Evolutionary conservation across 2,329 filamentous ascomycete species (phyloP).

Genomic region (Periglandula ipomoeae): DNA sequence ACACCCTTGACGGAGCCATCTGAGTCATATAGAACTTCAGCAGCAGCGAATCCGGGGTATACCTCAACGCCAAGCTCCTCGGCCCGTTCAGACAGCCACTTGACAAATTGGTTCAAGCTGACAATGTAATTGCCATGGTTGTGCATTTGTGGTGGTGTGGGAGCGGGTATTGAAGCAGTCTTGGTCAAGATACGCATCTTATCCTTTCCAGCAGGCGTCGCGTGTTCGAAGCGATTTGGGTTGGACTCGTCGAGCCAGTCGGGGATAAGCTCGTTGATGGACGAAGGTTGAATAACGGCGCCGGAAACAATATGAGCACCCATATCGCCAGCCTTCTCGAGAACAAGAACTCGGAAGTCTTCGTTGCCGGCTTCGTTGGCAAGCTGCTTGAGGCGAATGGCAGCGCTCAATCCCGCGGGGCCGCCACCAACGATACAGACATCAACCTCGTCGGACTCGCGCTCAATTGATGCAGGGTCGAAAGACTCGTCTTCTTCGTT

Average conservation of each 20-base stretch:
- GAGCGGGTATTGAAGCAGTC: conserved; percentile 66
- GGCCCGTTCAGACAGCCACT: conserved; percentile 93
- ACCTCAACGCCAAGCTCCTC: conserved; percentile 94
- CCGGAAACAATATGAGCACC: conserved; percentile 94
- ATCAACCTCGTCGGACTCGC: conserved; percentile 89
- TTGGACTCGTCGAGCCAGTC: conserved; percentile 91
- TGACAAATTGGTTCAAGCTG: conserved; percentile 86
- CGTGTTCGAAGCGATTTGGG: conserved; percentile 75
- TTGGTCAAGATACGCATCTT: conserved; percentile 93
- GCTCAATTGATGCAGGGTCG: conserved; percentile 61
- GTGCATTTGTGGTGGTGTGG: conserved; percentile 91
- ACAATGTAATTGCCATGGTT: conserved; percentile 98
- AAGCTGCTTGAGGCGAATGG: conserved; percentile 90
- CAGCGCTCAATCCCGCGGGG: conserved; percentile 86
- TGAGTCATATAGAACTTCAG: conserved; percentile 76
- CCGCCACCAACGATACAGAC: conserved; percentile 95
- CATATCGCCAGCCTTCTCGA: conserved; percentile 93
- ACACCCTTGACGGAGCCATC: conserved; percentile 90
- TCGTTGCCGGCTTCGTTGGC: conserved; percentile 93
- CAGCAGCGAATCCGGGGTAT: conserved; percentile 91
- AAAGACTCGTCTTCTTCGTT: conserved; percentile 38
- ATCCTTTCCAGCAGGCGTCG: conserved; percentile 74
- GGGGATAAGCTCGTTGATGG: conserved; percentile 82
- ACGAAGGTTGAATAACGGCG: conserved; percentile 84
- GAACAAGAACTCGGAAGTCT: conserved; percentile 82